phyloP scores from a whole-genome alignment of 164 flowering plant species.

The Vitis rupestris region DNA sequence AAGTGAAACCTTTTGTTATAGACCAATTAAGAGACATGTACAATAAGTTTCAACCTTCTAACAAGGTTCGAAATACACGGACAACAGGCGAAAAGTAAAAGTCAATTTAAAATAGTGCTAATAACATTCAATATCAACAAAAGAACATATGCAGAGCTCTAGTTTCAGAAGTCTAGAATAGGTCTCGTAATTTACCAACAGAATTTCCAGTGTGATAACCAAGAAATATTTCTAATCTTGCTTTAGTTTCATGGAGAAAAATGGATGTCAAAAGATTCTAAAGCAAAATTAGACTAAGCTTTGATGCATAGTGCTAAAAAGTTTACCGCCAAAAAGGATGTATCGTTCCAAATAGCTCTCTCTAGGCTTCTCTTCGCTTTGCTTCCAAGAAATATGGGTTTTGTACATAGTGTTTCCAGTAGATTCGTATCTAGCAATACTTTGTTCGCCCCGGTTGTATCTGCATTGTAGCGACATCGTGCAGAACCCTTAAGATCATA shows the following conservation, averaged over 20 bases:
- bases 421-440: constrained; percentile 73
- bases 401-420: constrained; percentile 62
- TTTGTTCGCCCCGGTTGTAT: constrained; percentile 60
- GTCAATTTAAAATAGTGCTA: too few relatives aligned
- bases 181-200: too few relatives aligned
- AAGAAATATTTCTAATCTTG: too few relatives aligned
- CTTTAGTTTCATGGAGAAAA: too few relatives aligned
- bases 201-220: too few relatives aligned
- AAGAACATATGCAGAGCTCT: too few relatives aligned
- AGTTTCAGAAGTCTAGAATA: too few relatives aligned
- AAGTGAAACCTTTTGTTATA: neutral
- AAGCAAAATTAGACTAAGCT: neutral
- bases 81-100: too few relatives aligned
- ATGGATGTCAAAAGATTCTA: too few relatives aligned
- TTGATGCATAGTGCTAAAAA: neutral
- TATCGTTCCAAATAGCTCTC: constrained; percentile 88
- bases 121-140: too few relatives aligned
- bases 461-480: constrained; percentile 70
- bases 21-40: neutral
- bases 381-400: constrained; percentile 79
- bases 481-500: constrained; percentile 87
- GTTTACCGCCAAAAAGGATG: constrained; percentile 73
- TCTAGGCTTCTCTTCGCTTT: constrained; percentile 72
- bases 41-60: neutral
- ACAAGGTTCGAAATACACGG: neutral